Base-by-base conservation (phyloP, 805 yeast species). In the Saccharomycopsis amapae region DNA sequence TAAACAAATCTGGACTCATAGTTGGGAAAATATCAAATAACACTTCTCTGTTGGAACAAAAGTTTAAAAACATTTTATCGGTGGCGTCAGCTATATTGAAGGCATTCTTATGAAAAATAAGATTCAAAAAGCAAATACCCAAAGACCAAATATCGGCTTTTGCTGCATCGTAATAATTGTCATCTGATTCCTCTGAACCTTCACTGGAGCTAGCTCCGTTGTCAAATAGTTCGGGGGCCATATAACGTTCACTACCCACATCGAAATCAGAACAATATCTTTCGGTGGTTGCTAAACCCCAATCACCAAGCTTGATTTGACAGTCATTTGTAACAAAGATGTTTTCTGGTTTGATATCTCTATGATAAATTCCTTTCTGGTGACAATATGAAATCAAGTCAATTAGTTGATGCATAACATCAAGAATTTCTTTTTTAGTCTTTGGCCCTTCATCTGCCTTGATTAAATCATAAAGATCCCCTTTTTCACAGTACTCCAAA, bases 311-410 rank as follows among this genome's bases (percentile, higher is more conserved):
- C 60, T 87, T 87, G 44, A 88, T 62, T 12, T 71, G 67, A 39
- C 95, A 95, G 49, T 72, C 71, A 33, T 77, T 75, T 0, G 93
- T 82, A 33, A 87, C 64, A 48, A 88, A 66, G 34, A 88, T 62
- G 60, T 88, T 88, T 57, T 88, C 96, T 1, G 96, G 89, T 63
- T 88, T 88, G 57, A 88, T 71, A 63, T 88, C 97, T 42, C 96
- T 71, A 62, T 88, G 97, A 4, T 85, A 82, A 44, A 88, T 80
- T 22, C 97, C 96, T 76, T 82, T 79, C 30, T 78, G 76, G 64
- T 88, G 96, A 85, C 88, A 81, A 67, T 84, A 87, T 44, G 76
- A 77, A 24, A 87, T 89, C 36, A 94, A 95, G 52, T 85, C 69
- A 23, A 87, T 74, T 40, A 87, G 64, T 60, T 88, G 96, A 59